Percentiles rank a stretch among this genome's conserved stretches.
Evolutionary conservation across 2,329 filamentous ascomycete species (phyloP).

Genomic region (Pseudogymnoascus sp.): DNA sequence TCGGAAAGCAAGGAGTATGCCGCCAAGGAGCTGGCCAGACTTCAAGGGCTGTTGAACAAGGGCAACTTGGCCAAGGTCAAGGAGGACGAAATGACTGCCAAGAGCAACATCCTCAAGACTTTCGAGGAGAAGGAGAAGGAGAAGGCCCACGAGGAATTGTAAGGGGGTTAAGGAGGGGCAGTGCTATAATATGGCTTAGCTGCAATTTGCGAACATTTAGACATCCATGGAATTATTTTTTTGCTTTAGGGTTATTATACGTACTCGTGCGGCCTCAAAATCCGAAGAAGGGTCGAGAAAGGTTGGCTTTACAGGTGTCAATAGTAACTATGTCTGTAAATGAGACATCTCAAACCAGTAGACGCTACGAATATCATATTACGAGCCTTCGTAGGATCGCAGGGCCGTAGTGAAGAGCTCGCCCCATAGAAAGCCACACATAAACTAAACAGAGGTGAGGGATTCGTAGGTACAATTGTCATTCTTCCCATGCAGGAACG

Average conservation of each 20-base stretch:
- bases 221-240: background rate
- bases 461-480: background rate
- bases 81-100: slow-evolving; percentile 76
- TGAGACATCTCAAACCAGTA: background rate
- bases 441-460: background rate
- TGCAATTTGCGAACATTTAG: slow-evolving; percentile 25
- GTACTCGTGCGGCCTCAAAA: background rate
- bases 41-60: slow-evolving; percentile 76
- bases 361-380: background rate
- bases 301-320: background rate
- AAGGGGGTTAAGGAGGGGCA: background rate
- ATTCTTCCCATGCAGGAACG: too few relatives aligned
- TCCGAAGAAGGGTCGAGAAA: background rate
- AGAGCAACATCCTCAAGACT: slow-evolving; percentile 78
- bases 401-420: background rate
- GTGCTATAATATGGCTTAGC: slow-evolving; percentile 21
- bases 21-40: slow-evolving; percentile 73
- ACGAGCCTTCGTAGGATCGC: background rate
- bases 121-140: slow-evolving; percentile 60
- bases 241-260: background rate
- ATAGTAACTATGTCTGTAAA: background rate
- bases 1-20: slow-evolving; percentile 68
- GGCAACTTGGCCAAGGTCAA: slow-evolving; percentile 78
- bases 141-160: slow-evolving; percentile 36
- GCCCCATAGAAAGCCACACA: background rate